Conservation (phyloP, 2,329 filamentous ascomycete genomes). For the Plectosphaerella sp. region DNA sequence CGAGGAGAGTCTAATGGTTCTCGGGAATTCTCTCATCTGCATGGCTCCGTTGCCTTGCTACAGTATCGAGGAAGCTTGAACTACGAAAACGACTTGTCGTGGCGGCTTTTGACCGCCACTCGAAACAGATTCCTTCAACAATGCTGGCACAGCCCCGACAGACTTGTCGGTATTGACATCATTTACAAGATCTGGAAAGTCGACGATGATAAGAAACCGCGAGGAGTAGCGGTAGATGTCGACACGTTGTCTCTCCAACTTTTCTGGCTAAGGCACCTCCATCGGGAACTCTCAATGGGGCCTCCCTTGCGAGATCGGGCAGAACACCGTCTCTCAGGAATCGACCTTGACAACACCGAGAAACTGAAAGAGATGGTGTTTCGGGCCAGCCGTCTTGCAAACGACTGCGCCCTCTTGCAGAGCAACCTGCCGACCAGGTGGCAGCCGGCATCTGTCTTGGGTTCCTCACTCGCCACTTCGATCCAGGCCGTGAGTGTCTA, state of each 20-base stretch:
- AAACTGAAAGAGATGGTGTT: background rate
- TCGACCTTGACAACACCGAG: background rate
- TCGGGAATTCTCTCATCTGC: background rate
- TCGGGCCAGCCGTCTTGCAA: background rate
- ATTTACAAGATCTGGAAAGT: background rate
- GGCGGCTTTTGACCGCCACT: background rate
- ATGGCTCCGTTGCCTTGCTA: background rate
- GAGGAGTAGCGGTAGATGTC: background rate
- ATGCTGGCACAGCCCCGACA: background rate
- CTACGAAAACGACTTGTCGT: background rate
- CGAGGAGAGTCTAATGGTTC: background rate
- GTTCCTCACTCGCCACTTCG: background rate
- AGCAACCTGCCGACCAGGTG: background rate
- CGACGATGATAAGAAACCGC: background rate
- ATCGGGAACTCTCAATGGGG: background rate
- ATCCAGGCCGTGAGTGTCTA: background rate
- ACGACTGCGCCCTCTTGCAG: background rate
- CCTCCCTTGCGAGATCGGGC: background rate
- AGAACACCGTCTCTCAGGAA: background rate
- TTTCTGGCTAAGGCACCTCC: background rate
- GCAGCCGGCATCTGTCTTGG: background rate
- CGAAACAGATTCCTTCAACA: background rate
- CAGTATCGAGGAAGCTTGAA: background rate
- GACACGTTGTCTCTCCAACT: background rate
- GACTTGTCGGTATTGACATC: background rate